Conservation (phyloP, 495 filamentous ascomycete species). For the Neurospora sp. region DNA sequence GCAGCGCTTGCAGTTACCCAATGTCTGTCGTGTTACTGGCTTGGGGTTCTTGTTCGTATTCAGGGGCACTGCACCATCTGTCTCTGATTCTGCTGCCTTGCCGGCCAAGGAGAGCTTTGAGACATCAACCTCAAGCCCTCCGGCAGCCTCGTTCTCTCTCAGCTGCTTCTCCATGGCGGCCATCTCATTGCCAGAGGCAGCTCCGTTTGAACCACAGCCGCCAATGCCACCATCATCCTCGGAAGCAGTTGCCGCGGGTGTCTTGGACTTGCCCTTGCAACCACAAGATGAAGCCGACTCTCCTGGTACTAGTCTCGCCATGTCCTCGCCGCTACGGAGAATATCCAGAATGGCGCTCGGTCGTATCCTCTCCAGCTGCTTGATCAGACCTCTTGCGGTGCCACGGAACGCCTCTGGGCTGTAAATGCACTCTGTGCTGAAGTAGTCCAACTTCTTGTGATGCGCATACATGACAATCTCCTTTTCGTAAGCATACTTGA, state of each 20-base stretch:
- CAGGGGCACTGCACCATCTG: slow-evolving; percentile 8
- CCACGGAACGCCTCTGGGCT: slow-evolving; percentile 97
- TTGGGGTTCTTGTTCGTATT: slow-evolving; percentile 14
- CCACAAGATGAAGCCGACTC: slow-evolving; percentile 28
- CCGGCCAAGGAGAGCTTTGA: slow-evolving; percentile 24
- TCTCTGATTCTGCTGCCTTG: slow-evolving; percentile 7
- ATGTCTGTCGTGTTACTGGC: slow-evolving; percentile 46
- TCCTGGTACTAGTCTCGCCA: slow-evolving; percentile 74
- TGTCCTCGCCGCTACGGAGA: slow-evolving; percentile 90
- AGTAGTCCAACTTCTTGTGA: slow-evolving; percentile 93
- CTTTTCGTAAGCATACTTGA: slow-evolving; percentile 98
- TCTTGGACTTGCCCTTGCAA: slow-evolving; percentile 24
- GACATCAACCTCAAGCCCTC: slow-evolving; percentile 63
- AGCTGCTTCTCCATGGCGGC: slow-evolving; percentile 78
- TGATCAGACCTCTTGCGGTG: slow-evolving; percentile 82
- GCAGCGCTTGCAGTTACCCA: slow-evolving; percentile 76
- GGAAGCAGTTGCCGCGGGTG: slow-evolving; percentile 33
- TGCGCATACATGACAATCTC: slow-evolving; percentile 97
- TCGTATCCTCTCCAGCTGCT: slow-evolving; percentile 84
- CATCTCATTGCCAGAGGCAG: slow-evolving; percentile 73
- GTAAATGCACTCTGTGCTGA: slow-evolving; percentile 97
- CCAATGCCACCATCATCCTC: slow-evolving; percentile 47
- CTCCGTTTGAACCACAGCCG: slow-evolving; percentile 71
- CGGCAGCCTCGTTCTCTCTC: slow-evolving; percentile 53
- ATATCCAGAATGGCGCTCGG: slow-evolving; percentile 93